Percentiles rank a stretch among this genome's conserved stretches.
Evolutionary conservation across 2,329 filamentous ascomycete species (phyloP).

Genomic region (Plectosphaerella sp.): DNA sequence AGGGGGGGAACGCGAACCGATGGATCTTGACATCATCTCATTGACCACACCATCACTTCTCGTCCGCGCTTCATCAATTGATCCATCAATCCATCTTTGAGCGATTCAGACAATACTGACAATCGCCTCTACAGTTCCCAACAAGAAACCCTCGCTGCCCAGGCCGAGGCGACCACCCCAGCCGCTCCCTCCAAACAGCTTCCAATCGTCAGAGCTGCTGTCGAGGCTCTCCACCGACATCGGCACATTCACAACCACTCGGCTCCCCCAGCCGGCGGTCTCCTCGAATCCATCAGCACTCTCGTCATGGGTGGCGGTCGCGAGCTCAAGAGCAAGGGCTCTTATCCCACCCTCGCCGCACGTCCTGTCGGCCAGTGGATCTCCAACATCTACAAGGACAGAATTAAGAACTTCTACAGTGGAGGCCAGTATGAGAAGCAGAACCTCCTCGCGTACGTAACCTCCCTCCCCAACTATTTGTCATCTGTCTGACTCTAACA

Average conservation of each 20-base stretch:
- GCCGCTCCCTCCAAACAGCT: not conserved
- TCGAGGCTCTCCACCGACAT: not conserved
- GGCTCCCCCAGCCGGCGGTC: slow-evolving; percentile 18
- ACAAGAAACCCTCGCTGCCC: not conserved
- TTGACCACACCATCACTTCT: no score
- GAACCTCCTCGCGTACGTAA: slow-evolving; percentile 65
- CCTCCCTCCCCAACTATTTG: slow-evolving; percentile 1
- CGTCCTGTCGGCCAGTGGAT: slow-evolving; percentile 73
- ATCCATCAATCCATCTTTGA: no score
- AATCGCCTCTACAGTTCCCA: not conserved
- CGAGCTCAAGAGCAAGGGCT: slow-evolving; percentile 37
- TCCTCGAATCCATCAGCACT: not conserved
- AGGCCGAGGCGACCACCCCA: not conserved
- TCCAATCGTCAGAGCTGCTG: not conserved
- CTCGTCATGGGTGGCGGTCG: slow-evolving; percentile 47
- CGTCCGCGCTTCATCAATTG: no score
- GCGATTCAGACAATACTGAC: not conserved
- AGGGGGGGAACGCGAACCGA: no score
- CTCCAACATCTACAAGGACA: slow-evolving; percentile 76
- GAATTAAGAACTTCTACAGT: slow-evolving; percentile 76
- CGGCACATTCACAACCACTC: slow-evolving; percentile 26
- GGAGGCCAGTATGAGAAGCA: slow-evolving; percentile 73
- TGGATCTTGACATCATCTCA: no score
- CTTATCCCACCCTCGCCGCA: slow-evolving; percentile 47
- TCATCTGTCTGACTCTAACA: slow-evolving; percentile 3